These are phyloP conservation scores for Lactarius akahatsu DNA, from an alignment of 768 basidiomycete species.

Conservation along the genomic window DNA sequence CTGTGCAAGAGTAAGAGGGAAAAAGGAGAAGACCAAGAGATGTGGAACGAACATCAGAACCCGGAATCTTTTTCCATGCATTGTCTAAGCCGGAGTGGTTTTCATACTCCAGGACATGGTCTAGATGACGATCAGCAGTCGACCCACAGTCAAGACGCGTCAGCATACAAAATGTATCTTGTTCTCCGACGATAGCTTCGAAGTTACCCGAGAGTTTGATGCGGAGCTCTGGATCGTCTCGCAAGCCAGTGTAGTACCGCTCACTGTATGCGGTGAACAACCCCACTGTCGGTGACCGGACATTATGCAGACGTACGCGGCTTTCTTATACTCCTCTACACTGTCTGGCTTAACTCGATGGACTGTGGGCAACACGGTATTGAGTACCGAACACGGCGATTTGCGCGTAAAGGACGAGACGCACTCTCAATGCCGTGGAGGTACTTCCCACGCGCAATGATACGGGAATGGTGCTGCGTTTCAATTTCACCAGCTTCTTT, in stretches of 20 bases:
- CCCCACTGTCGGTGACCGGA: constrained; percentile 10
- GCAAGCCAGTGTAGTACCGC: constrained; percentile 79
- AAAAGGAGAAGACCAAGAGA: constrained; percentile 3
- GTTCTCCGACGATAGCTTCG: constrained; percentile 87
- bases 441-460: constrained; percentile 93
- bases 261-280: constrained; percentile 49
- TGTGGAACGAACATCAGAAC: constrained; percentile 56
- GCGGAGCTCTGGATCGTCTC: constrained; percentile 65
- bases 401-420: constrained; percentile 31
- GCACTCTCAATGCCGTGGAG: constrained; percentile 86
- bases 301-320: constrained; percentile 58
- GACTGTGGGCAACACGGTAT: constrained; percentile 44
- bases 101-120: constrained; percentile 89
- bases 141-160: not conserved
- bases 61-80: constrained; percentile 58
- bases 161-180: constrained; percentile 75
- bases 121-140: constrained; percentile 33
- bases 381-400: constrained; percentile 9
- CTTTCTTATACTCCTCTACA: constrained; percentile 79
- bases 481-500: constrained; percentile 78
- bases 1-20: constrained; percentile 36
- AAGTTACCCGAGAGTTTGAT: constrained; percentile 93
- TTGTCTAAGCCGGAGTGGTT: constrained; percentile 89
- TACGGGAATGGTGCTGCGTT: constrained; percentile 76
- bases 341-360: constrained; percentile 85